These are phyloP conservation scores for Mycena rebaudengoi DNA, from an alignment of 768 basidiomycete genomes.

Conservation along the genomic window DNA sequence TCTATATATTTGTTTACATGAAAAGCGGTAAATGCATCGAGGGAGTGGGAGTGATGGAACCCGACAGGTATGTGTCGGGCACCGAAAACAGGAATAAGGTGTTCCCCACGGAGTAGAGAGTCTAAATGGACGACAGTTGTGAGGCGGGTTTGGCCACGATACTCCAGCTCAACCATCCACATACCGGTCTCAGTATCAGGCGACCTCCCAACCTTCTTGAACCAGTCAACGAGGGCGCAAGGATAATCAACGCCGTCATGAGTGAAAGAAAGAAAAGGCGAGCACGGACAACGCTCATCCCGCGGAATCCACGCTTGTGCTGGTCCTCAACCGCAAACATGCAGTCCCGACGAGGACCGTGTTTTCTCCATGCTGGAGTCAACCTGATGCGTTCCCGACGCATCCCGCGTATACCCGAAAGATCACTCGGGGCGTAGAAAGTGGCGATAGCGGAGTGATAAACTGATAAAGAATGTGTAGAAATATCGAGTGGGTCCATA, in stretches of 20 bases:
- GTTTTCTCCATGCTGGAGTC: conserved; percentile 23
- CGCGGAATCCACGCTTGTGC: conserved; percentile 14
- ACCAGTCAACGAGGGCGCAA: conserved; percentile 32
- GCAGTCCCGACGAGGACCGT: conserved; percentile 21
- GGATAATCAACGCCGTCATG: conserved; percentile 9
- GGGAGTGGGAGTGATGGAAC: neutral
- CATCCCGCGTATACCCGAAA: conserved; percentile 29
- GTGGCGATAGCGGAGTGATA: conserved; percentile 28
- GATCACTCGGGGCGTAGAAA: conserved; percentile 29
- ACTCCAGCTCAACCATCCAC: conserved; percentile 28
- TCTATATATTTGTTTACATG: neutral
- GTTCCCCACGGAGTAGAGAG: neutral
- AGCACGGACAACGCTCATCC: conserved; percentile 21
- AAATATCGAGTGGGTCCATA: conserved; percentile 8
- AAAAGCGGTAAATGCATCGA: neutral
- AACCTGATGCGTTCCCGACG: conserved; percentile 25
- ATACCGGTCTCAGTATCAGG: conserved; percentile 32
- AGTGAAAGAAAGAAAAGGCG: conserved; percentile 25
- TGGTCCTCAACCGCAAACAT: conserved; percentile 19
- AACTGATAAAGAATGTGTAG: too few species aligned
- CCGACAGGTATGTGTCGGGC: neutral
- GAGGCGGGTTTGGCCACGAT: neutral
- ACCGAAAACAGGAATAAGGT: neutral
- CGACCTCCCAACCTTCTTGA: conserved; percentile 8
- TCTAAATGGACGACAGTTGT: neutral